Evolutionary conservation across 2,329 filamentous ascomycete species (phyloP), one percentile per base, ranked within the genome.

Genomic region (Fusarium austroafricanum): DNA sequence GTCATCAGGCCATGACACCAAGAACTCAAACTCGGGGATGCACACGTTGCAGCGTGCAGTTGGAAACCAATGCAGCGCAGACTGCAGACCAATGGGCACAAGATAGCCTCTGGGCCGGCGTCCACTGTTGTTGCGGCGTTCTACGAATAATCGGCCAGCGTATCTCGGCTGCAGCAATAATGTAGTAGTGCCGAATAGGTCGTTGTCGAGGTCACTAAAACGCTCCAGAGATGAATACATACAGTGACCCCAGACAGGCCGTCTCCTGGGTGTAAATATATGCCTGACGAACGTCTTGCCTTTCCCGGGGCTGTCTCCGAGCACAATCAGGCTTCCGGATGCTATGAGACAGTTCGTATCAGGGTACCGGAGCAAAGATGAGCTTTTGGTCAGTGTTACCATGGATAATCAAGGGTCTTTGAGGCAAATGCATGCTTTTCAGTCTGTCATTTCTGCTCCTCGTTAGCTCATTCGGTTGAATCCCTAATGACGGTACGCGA

Each of bases 31-130:
- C 50, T 52, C 72, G 72, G 70, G 72, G 68, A 74, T 72, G 71
- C 67, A 72, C 46, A 50, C 39, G 60, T 57, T 74, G 70, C 64
- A 74, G 68, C 50, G 50, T 50, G 55, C 59, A 71, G 70, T 71
- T 62, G 52, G 42, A 62, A 53, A 56, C 17, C 40, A 55, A 38
- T 50, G 7, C 70, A 61, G 23, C 29, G 47, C 23, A 51, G 47
- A 15, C 18, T 43, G 20, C 14, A 51, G 23, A 29, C 29, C 29
- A 31, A 31, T 31, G 29, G 29, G 29, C 29, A 31, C 4, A 12
- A 31, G 29, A 31, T 12, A 31, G 60, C 42, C 20, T 58, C 37
- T 52, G 50, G 43, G 35, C 40, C 46, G 43, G 50, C 42, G 28
- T 15, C 44, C 49, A 39, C 52, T 28, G 44, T 7, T 44, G 37